phyloP scores from a whole-genome alignment of 179 eudicot species.

The Heliamphora pulchella region DNA sequence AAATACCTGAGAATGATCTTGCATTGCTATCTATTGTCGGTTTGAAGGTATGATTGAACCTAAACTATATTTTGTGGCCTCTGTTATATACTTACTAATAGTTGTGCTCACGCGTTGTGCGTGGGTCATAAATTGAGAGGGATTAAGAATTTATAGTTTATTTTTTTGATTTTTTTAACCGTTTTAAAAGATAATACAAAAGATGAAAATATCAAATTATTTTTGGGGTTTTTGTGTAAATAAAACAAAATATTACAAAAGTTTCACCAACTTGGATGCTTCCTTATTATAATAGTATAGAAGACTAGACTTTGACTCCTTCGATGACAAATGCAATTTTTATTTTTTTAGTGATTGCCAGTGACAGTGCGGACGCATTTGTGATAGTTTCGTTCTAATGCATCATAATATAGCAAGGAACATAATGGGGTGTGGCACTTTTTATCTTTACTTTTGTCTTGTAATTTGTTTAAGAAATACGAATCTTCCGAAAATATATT shows the following conservation, averaged over 20 bases:
- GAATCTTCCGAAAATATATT: background rate
- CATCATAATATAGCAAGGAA: background rate
- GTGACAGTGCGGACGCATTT: background rate
- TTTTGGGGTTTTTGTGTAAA: too few species aligned
- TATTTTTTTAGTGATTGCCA: background rate
- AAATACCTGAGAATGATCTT: slow-evolving; percentile 65
- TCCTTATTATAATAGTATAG: too few species aligned
- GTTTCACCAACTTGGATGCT: too few species aligned
- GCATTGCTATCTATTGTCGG: slow-evolving; percentile 83
- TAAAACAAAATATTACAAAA: too few species aligned
- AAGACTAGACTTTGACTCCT: too few species aligned
- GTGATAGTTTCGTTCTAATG: background rate
- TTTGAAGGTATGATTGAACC: slow-evolving; percentile 49
- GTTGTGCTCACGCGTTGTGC: too few species aligned
- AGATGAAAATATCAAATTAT: too few species aligned
- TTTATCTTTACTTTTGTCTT: background rate
- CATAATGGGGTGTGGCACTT: background rate
- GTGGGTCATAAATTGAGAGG: too few species aligned
- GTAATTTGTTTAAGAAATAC: background rate
- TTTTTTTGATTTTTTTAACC: too few species aligned
- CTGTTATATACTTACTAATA: background rate
- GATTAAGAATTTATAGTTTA: too few species aligned
- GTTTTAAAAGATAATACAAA: too few species aligned
- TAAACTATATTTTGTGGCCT: background rate
- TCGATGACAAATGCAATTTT: too few species aligned